phyloP scores from a whole-genome alignment of 108 stramenopile genomes.

The Nitzschia palea region DNA sequence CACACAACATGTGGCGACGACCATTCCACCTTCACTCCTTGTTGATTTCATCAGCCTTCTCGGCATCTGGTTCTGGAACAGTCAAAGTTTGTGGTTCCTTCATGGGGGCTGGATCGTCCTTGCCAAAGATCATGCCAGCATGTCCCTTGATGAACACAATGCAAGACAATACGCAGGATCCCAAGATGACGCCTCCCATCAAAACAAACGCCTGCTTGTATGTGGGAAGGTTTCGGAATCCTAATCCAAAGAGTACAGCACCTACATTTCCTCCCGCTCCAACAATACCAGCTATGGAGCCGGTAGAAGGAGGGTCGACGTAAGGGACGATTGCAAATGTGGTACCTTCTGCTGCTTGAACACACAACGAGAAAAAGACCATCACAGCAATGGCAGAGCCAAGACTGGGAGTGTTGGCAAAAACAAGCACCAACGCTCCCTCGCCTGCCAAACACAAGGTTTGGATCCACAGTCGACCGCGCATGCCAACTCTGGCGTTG shows the following conservation, averaged over 20 bases:
- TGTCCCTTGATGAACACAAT: conserved; percentile 77
- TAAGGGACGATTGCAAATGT: conserved; percentile 86
- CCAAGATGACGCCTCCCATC: conserved; percentile 54
- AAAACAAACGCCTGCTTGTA: conserved; percentile 49
- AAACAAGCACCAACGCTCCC: conserved; percentile 66
- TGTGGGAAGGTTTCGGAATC: conserved; percentile 43
- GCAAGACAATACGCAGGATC: conserved; percentile 39
- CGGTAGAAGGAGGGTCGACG: conserved; percentile 72
- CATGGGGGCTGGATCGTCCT: conserved; percentile 14
- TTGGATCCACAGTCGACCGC: conserved; percentile 61
- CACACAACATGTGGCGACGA: no score
- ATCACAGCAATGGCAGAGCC: conserved; percentile 63
- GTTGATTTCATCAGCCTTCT: conserved; percentile 30
- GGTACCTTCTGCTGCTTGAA: conserved; percentile 80
- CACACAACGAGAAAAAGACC: conserved; percentile 77
- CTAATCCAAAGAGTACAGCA: conserved; percentile 60
- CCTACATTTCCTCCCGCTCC: conserved; percentile 77
- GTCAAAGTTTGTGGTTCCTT: conserved; percentile 25
- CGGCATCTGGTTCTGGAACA: conserved; percentile 42
- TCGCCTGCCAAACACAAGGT: conserved; percentile 58
- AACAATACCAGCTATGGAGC: conserved; percentile 78
- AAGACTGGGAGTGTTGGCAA: conserved; percentile 49
- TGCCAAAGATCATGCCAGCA: conserved; percentile 50
- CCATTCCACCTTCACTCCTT: no score
- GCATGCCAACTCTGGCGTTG: conserved; percentile 59